phyloP scores from a whole-genome alignment of 805 yeast genomes.

The Metschnikowia gelsemii region DNA sequence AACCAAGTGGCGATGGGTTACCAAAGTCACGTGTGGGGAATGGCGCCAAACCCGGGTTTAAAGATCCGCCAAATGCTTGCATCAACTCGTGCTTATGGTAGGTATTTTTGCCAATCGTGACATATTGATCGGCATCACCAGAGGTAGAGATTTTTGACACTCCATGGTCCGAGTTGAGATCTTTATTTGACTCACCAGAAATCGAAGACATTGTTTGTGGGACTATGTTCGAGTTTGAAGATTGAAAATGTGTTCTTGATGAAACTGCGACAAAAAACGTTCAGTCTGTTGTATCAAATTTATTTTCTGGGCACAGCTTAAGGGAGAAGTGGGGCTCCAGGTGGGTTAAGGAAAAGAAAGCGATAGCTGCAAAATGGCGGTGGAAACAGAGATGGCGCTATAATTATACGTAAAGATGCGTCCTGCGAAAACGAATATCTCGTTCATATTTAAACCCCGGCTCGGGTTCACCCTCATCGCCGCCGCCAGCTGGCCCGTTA shows the following conservation, averaged over 20 bases:
- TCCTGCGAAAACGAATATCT: conserved; percentile 1
- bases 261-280: too few species aligned
- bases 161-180: conserved; percentile 9
- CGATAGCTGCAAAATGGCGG: background rate
- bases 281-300: too few species aligned
- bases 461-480: background rate
- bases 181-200: conserved; percentile 17
- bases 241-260: background rate
- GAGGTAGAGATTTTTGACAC: conserved; percentile 28
- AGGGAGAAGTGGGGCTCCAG: too few species aligned
- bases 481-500: conserved; percentile 8
- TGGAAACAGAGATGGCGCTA: too few species aligned
- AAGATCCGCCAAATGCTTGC: conserved; percentile 39
- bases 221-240: background rate
- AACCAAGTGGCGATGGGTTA: conserved; percentile 24
- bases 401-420: background rate
- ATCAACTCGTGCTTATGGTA: conserved; percentile 36
- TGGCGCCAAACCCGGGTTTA: conserved; percentile 34
- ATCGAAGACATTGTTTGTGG: conserved; percentile 13
- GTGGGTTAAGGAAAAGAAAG: too few species aligned
- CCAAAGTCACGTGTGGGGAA: conserved; percentile 54
- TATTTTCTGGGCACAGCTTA: too few species aligned
- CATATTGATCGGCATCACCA: conserved; percentile 35
- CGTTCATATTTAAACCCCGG: conserved; percentile 2
- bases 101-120: conserved; percentile 31